Evolutionary conservation across 495 filamentous ascomycete genomes (phyloP).

Genomic region (Ramalina peruviana): DNA sequence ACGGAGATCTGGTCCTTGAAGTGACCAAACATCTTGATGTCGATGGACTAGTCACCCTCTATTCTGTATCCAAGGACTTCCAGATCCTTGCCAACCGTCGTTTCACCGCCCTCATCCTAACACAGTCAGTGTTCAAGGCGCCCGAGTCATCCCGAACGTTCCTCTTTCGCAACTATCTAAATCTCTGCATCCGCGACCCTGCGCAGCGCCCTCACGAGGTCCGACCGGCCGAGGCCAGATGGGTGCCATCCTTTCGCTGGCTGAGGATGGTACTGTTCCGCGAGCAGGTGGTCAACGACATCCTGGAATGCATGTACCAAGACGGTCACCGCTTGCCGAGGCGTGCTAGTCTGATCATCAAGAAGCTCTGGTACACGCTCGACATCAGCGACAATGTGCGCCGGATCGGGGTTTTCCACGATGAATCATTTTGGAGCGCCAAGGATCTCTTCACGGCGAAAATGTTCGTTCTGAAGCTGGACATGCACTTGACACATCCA

Average conservation of each 20-base stretch:
- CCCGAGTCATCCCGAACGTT: slow-evolving; percentile 35
- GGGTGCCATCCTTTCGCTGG: slow-evolving; percentile 37
- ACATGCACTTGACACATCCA: slow-evolving; percentile 43
- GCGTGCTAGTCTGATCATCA: slow-evolving; percentile 28
- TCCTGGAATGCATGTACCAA: slow-evolving; percentile 36
- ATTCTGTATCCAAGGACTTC: slow-evolving; percentile 42
- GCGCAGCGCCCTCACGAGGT: slow-evolving; percentile 14
- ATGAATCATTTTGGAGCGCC: slow-evolving; percentile 33
- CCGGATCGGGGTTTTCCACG: slow-evolving; percentile 36
- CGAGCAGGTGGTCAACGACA: slow-evolving; percentile 34
- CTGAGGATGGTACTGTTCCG: slow-evolving; percentile 38
- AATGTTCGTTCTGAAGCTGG: slow-evolving; percentile 47
- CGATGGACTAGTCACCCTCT: slow-evolving; percentile 38
- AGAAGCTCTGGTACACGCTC: slow-evolving; percentile 55
- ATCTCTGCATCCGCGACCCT: slow-evolving; percentile 38
- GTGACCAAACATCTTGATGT: slow-evolving; percentile 35
- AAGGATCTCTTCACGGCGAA: slow-evolving; percentile 38
- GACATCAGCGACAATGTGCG: slow-evolving; percentile 37
- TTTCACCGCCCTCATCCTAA: slow-evolving; percentile 26
- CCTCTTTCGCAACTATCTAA: slow-evolving; percentile 33
- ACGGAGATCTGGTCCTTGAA: slow-evolving; percentile 35
- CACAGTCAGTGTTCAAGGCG: slow-evolving; percentile 27
- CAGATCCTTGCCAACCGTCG: slow-evolving; percentile 35
- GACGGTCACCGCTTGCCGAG: slow-evolving; percentile 38
- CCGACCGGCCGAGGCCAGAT: slow-evolving; percentile 13